Evolutionary conservation across 495 filamentous ascomycete genomes (phyloP).

Genomic region (Evernia prunastri): DNA sequence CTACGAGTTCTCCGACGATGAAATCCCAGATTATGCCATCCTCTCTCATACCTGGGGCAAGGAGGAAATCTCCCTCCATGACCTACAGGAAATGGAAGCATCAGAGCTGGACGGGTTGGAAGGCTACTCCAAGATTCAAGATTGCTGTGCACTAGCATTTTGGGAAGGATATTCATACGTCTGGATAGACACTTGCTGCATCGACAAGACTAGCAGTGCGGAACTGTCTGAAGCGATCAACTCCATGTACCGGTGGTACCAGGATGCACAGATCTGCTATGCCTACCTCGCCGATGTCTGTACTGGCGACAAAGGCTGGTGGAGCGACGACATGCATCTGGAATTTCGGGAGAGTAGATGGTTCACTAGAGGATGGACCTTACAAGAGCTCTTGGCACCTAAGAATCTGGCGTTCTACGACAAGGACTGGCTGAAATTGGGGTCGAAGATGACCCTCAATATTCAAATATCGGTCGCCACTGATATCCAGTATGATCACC

Average conservation of each 20-base stretch:
- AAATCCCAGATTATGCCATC: slow-evolving; percentile 34
- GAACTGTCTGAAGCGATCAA: slow-evolving; percentile 41
- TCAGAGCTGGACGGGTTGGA: neutral
- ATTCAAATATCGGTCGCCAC: slow-evolving; percentile 23
- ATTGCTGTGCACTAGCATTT: slow-evolving; percentile 22
- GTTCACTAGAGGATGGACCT: slow-evolving; percentile 37
- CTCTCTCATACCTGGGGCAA: slow-evolving; percentile 37
- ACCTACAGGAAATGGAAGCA: slow-evolving; percentile 5
- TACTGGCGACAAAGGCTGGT: neutral
- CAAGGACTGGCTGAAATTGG: slow-evolving; percentile 24
- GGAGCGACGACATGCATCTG: neutral
- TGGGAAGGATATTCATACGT: slow-evolving; percentile 17
- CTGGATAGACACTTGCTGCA: slow-evolving; percentile 35
- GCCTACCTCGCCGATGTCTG: slow-evolving; percentile 33
- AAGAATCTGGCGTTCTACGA: slow-evolving; percentile 24
- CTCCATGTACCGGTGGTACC: slow-evolving; percentile 42
- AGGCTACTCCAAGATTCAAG: slow-evolving; percentile 28
- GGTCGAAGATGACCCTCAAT: slow-evolving; percentile 23
- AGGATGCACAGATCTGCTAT: slow-evolving; percentile 31
- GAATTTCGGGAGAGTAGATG: slow-evolving; percentile 27
- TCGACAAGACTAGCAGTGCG: slow-evolving; percentile 38
- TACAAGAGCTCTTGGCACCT: slow-evolving; percentile 36
- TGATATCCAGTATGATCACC: slow-evolving; percentile 14
- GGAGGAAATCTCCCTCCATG: slow-evolving; percentile 32
- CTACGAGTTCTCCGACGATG: slow-evolving; percentile 26